Evolutionary conservation across 495 filamentous ascomycete species (phyloP).

Genomic region (Oidiodendron maius): DNA sequence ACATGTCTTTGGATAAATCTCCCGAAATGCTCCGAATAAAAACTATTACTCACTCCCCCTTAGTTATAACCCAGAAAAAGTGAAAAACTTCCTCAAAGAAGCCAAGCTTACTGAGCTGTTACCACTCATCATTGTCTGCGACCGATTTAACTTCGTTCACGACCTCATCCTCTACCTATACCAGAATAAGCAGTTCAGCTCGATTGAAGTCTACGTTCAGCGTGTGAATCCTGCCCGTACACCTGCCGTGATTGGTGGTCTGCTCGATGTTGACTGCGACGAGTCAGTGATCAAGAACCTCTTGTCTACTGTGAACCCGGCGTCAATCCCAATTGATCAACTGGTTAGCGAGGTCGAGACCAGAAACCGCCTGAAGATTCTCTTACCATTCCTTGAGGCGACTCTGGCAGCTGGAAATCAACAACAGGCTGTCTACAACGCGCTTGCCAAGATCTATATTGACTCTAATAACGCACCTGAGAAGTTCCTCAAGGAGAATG

Average conservation of each 20-base stretch:
- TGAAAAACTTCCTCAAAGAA: constrained; percentile 99
- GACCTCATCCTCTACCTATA: constrained; percentile 96
- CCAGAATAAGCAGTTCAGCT: constrained; percentile 99
- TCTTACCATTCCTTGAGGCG: constrained; percentile 93
- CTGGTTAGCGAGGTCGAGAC: constrained; percentile 93
- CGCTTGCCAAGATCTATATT: constrained; percentile 99
- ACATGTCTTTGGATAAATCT: no score
- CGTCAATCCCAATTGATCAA: constrained; percentile 89
- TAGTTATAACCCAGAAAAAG: constrained; percentile 94
- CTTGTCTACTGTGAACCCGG: constrained; percentile 77
- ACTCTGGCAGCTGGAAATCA: constrained; percentile 88
- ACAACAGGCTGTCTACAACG: constrained; percentile 97
- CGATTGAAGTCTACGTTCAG: constrained; percentile 99
- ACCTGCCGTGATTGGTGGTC: constrained; percentile 86
- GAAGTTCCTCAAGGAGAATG: constrained; percentile 97
- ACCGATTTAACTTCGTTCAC: constrained; percentile 97
- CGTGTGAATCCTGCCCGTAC: constrained; percentile 92
- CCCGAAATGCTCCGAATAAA: no score
- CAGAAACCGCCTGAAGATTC: constrained; percentile 90
- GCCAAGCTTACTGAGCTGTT: constrained; percentile 87
- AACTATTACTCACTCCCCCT: no score
- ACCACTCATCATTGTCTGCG: constrained; percentile 96
- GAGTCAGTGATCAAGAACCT: constrained; percentile 93
- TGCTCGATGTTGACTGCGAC: constrained; percentile 97
- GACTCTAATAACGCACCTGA: constrained; percentile 99